Base-by-base conservation (phyloP, 805 yeast species). In the Sugiyamaella marilandica region DNA sequence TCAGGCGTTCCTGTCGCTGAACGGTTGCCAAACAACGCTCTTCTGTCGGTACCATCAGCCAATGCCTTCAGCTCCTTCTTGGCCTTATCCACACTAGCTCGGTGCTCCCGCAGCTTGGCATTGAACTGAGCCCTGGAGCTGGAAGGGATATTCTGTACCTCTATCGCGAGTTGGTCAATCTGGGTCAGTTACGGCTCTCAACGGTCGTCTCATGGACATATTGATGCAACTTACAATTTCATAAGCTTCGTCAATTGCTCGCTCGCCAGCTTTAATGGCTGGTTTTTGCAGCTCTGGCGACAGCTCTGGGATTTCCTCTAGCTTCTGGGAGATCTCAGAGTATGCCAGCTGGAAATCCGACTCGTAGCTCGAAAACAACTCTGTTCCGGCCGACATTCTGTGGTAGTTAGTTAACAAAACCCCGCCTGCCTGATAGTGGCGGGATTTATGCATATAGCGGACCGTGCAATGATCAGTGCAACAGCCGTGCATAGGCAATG, bases 81-180 rank as follows among this genome's bases (percentile, higher is more conserved):
- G 39, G 80, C 67, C 16, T 78, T 75, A 45, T 81, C 87, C 9
- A 78, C 69, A 61, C 83, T 83, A 50, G 75, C 61, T 56, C 77
- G 81, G 69, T 83, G 87, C 35, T 83, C 83, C 58, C 98, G 82
- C 36, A 90, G 72, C 61, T 85, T 85, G 31, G 91, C 74, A 65
- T 91, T 90, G 64, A 78, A 85, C 5, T 79, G 69, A 0, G 94
- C 80, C 57, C 97, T 74, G 56, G 74, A 80, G 56, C 70, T 80
- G 55, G 92, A 83, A n/a, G 96, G 88, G 33, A 89, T 76, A 62
- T 84, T 84, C 65, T 85, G 90, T 1, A 91, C 85, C 66, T 92
- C 98, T 41, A 92, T 75, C 26, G 82, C 82, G 84, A 94, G 84
- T 60, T 92, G 95, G 59, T 91, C 97, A 43, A 89, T 69, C 74